These are phyloP conservation scores for Erysimum pusillum DNA, from an alignment of 441 rosid species.

Conservation along the genomic window DNA sequence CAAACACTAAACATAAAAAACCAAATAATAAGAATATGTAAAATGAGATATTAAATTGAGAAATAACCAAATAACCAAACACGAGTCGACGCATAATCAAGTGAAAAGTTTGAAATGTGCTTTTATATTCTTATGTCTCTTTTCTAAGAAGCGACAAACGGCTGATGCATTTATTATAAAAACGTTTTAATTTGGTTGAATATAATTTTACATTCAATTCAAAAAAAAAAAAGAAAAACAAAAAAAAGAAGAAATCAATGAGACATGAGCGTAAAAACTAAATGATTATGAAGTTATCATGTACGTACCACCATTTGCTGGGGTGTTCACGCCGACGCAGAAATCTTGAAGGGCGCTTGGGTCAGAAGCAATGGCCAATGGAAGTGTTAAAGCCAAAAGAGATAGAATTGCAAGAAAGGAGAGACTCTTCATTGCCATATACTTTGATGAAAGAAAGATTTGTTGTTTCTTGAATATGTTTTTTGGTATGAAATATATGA, in stretches of 20 bases:
- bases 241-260: too few relatives aligned
- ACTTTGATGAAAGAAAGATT: background rate
- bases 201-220: background rate
- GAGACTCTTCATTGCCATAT: background rate
- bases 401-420: conserved; percentile 6
- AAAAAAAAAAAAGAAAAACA: too few relatives aligned
- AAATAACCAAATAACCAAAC: too few relatives aligned
- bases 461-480: too few relatives aligned
- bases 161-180: too few relatives aligned
- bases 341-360: conserved; percentile 56
- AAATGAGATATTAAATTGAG: too few relatives aligned
- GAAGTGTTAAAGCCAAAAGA: conserved; percentile 13
- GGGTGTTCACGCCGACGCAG: conserved; percentile 45
- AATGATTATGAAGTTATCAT: background rate
- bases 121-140: too few relatives aligned
- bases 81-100: too few relatives aligned
- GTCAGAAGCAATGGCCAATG: conserved; percentile 43
- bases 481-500: background rate
- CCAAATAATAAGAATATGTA: too few relatives aligned
- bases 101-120: too few relatives aligned
- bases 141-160: too few relatives aligned
- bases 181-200: conserved; percentile 22
- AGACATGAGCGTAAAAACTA: background rate
- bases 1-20: too few relatives aligned
- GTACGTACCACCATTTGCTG: conserved; percentile 40